These are phyloP conservation scores for Cercospora sp. DNA, from an alignment of 2,329 filamentous ascomycete genomes.

Conservation along the genomic window DNA sequence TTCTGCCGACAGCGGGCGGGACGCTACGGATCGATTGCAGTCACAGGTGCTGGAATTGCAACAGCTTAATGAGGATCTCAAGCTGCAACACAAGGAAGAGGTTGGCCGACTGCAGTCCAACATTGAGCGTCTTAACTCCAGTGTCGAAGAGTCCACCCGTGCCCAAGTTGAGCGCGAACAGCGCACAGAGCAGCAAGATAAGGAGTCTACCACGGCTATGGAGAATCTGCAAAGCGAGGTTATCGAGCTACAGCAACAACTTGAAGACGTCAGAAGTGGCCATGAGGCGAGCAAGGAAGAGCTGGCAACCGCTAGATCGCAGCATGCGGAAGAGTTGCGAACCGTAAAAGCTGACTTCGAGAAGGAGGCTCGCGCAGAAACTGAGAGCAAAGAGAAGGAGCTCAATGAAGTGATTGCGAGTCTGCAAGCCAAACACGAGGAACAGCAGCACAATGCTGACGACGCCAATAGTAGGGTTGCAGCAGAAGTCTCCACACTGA, in stretches of 20 bases:
- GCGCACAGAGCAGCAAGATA: slow-evolving; percentile 19
- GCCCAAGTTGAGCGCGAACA: slow-evolving; percentile 1
- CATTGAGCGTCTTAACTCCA: slow-evolving; percentile 20
- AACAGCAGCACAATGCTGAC: slow-evolving; percentile 24
- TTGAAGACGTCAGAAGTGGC: slow-evolving; percentile 21
- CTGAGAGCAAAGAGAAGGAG: slow-evolving; percentile 27
- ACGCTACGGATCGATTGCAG: slow-evolving; percentile 25
- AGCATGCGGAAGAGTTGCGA: slow-evolving; percentile 21
- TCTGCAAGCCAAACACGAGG: slow-evolving; percentile 26
- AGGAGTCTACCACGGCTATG: slow-evolving; percentile 14
- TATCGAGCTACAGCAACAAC: slow-evolving; percentile 21
- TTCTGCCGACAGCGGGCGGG: slow-evolving; percentile 26
- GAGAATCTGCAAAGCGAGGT: slow-evolving; percentile 27
- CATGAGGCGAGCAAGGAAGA: slow-evolving; percentile 20
- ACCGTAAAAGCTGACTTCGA: slow-evolving; percentile 14
- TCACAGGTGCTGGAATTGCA: slow-evolving; percentile 18
- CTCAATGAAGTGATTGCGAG: slow-evolving; percentile 26
- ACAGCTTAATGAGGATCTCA: slow-evolving; percentile 21
- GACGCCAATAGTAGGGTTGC: slow-evolving; percentile 18
- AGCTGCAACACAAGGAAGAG: slow-evolving; percentile 21
- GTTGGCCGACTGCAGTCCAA: slow-evolving; percentile 6
- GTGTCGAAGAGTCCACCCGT: slow-evolving; percentile 18
- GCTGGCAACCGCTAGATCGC: slow-evolving; percentile 18
- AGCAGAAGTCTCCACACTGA: slow-evolving; percentile 17
- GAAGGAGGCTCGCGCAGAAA: slow-evolving; percentile 20